These are phyloP conservation scores for Fusarium sambucinum DNA, from an alignment of 2,329 filamentous ascomycete species.

Conservation along the genomic window DNA sequence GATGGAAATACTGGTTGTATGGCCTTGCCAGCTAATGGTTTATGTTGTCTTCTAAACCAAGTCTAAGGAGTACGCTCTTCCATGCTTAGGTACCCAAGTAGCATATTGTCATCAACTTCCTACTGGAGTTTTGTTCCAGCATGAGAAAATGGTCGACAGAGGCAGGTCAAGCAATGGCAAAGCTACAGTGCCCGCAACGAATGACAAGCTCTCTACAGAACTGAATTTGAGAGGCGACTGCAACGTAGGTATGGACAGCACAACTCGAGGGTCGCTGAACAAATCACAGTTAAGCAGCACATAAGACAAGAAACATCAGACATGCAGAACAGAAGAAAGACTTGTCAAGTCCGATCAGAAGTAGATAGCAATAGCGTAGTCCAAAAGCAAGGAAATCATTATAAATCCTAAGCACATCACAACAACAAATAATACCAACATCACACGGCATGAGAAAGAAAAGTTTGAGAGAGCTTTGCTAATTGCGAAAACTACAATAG, in stretches of 20 bases:
- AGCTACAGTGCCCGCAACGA: not conserved
- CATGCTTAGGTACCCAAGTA: not conserved
- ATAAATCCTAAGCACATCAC: not conserved
- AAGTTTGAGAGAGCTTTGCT: constrained; percentile 5
- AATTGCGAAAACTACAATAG: constrained; percentile 37
- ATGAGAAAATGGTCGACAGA: not conserved
- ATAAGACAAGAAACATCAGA: too few relatives aligned
- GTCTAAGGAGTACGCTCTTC: not conserved
- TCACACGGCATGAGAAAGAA: not conserved
- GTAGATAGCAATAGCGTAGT: not conserved
- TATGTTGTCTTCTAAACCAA: not conserved
- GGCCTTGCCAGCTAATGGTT: not conserved
- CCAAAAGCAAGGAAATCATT: not conserved
- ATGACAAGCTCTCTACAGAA: not conserved
- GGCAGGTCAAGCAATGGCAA: not conserved
- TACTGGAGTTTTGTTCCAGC: not conserved
- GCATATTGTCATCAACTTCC: not conserved
- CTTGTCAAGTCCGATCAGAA: not conserved
- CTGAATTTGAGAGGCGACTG: not conserved
- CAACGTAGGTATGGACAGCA: not conserved
- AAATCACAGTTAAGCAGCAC: not conserved
- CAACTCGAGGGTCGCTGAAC: not conserved
- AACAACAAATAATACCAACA: not conserved
- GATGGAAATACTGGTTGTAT: too few relatives aligned
- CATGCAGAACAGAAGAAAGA: not conserved